Base-by-base conservation (phyloP, 176 grass and related monocot genomes). In the Eleusine indica region DNA sequence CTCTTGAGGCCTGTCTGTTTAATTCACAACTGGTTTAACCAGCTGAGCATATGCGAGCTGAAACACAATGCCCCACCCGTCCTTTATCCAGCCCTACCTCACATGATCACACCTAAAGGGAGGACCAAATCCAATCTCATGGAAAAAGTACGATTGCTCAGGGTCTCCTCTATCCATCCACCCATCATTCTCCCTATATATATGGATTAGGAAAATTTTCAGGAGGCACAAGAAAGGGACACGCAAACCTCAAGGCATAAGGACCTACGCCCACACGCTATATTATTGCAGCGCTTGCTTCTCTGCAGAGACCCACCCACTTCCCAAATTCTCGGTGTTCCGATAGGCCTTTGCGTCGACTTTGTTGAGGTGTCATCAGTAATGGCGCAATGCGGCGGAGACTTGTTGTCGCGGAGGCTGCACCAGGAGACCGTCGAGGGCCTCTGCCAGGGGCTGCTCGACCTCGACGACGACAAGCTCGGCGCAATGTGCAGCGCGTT, bases 381-480 rank as follows among this genome's bases (percentile, higher is more conserved):
- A 11, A 93, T 94, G 87, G 93, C 94, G 79, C 88, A 74, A 43
- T 90, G 85, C 79, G 79, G 80, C 54, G 86, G 47, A 57, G 76
- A 51, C 58, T 18, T 53, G 16, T 69, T 90, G 52, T 87, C 42
- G 57, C 79, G 12, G 86, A 96, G 67, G 80, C 71, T 32, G 25
- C 81, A 82, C 16, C 63, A 80, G 52, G 81, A 79, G 62, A 91
- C 84, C 83, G 21, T 29, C n/a, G 73, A 69, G 75, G 79, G 75
- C 84, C 74, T 86, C 75, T 83, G 80, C 84, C 88, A 86, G 74
- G 84, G 80, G 17, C 63, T 87, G 80, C 89, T 87, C 54, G 89
- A 74, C 80, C 63, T 87, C 71, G 85, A 82, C 83, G 83, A 87
- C 43, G 84, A 83, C 69, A 87, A n/a, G 85, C 76, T 79, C 85